phyloP scores from a whole-genome alignment of 2,329 filamentous ascomycete species.

The Escovopsis weberi region DNA sequence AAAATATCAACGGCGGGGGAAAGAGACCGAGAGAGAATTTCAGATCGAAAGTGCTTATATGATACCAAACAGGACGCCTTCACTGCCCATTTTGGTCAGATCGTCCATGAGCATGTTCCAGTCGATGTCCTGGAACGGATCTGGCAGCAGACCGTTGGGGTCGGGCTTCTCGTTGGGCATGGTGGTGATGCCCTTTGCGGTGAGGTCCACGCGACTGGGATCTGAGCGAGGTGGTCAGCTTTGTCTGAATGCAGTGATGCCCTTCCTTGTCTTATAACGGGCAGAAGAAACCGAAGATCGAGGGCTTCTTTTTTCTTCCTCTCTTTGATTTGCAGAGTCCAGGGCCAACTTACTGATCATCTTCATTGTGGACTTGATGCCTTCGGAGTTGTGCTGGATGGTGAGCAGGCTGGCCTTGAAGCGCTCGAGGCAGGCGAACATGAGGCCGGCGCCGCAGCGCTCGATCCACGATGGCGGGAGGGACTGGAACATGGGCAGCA shows the following conservation, averaged over 20 bases:
- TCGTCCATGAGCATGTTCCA: constrained; percentile 37
- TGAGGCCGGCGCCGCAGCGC: constrained; percentile 33
- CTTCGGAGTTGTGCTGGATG: constrained; percentile 18
- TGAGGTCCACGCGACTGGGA: background rate
- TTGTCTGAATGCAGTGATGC: no score
- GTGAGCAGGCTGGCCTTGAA: constrained; percentile 30
- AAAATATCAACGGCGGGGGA: no score
- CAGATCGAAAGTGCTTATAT: constrained; percentile 1
- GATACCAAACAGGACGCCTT: constrained; percentile 13
- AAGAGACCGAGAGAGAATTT: no score
- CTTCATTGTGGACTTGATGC: constrained; percentile 17
- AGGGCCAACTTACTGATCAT: constrained; percentile 15
- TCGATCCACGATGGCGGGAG: constrained; percentile 27
- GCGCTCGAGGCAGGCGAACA: constrained; percentile 33
- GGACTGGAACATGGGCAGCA: constrained; percentile 24
- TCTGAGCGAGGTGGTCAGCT: no score
- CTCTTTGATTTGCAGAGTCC: no score
- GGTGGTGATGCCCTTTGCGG: background rate
- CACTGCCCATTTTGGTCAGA: constrained; percentile 28
- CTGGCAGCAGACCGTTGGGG: constrained; percentile 3
- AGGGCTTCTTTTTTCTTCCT: no score
- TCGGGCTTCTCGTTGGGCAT: background rate
- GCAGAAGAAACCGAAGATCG: no score
- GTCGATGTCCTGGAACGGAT: constrained; percentile 30
- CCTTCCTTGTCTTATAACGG: no score